Percentiles rank a stretch among this genome's conserved stretches.
Evolutionary conservation across 1,139 yeast species (phyloP).

Genomic region (Yamadazyma blattariae): DNA sequence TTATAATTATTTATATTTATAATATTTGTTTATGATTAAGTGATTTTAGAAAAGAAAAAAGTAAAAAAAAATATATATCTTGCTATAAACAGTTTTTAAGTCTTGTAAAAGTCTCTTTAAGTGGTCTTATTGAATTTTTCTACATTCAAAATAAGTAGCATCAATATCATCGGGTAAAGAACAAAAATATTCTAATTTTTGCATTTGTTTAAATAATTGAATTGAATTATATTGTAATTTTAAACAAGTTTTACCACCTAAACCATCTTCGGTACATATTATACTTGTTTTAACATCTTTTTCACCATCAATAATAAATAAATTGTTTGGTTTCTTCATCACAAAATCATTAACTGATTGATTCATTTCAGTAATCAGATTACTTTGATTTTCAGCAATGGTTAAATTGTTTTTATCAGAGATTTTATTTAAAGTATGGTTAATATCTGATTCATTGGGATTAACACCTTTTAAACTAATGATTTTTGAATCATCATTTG

Average conservation of each 20-base stretch:
- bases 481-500: conserved; percentile 3
- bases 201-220: conserved; percentile 46
- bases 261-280: conserved; percentile 38
- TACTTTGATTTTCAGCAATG: conserved; percentile 12
- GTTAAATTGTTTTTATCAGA: conserved; percentile 17
- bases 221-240: conserved; percentile 37
- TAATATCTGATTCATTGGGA: conserved; percentile 27
- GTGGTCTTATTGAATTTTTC: conserved; percentile 28
- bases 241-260: conserved; percentile 47
- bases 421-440: conserved; percentile 37
- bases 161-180: conserved; percentile 46
- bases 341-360: conserved; percentile 19
- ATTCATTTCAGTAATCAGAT: conserved; percentile 11
- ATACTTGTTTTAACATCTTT: conserved; percentile 36
- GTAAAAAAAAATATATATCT: conserved; percentile 3
- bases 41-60: conserved; percentile 1
- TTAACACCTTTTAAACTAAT: background rate
- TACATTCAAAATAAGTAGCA: conserved; percentile 48
- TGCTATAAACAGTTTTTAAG: conserved; percentile 1
- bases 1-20: background rate
- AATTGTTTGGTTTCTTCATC: conserved; percentile 25
- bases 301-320: conserved; percentile 46
- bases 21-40: background rate
- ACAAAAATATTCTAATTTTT: conserved; percentile 42
- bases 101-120: background rate